phyloP scores from a whole-genome alignment of 352 stramenopile species.

The Phytophthora vignae region DNA sequence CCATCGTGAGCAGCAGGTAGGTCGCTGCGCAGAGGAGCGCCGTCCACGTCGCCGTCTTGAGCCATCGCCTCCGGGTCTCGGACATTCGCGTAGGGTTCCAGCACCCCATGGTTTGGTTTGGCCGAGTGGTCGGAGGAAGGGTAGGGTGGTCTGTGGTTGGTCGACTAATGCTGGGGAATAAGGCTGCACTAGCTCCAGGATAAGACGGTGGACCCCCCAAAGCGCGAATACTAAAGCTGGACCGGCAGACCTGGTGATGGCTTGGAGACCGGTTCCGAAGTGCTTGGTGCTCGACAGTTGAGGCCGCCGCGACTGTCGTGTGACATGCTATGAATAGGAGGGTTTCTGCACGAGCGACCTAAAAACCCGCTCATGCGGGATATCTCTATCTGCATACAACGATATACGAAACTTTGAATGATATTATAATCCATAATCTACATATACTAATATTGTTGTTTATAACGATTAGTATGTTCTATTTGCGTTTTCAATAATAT shows the following conservation, averaged over 20 bases:
- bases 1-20: conserved; percentile 31
- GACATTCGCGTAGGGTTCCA: conserved; percentile 11
- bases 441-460: background rate
- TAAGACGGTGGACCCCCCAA: conserved; percentile 13
- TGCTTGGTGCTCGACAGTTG: conserved; percentile 27
- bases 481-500: background rate
- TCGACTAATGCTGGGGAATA: conserved; percentile 24
- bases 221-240: conserved; percentile 30
- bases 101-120: conserved; percentile 14
- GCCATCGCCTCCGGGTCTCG: conserved; percentile 24
- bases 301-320: conserved; percentile 10
- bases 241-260: conserved; percentile 14
- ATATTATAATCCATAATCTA: too few species aligned
- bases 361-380: background rate
- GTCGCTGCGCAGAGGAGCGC: conserved; percentile 14
- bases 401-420: background rate
- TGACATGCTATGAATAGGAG: conserved; percentile 34
- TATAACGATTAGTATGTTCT: conserved; percentile 8
- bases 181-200: conserved; percentile 13
- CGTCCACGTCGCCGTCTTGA: conserved; percentile 35
- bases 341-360: conserved; percentile 16
- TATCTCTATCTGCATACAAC: background rate
- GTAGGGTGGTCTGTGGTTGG: conserved; percentile 16
- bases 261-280: conserved; percentile 28
- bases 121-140: background rate